These are phyloP conservation scores for Leccinum subgranulosum DNA, from an alignment of 768 basidiomycete species.

Conservation along the genomic window DNA sequence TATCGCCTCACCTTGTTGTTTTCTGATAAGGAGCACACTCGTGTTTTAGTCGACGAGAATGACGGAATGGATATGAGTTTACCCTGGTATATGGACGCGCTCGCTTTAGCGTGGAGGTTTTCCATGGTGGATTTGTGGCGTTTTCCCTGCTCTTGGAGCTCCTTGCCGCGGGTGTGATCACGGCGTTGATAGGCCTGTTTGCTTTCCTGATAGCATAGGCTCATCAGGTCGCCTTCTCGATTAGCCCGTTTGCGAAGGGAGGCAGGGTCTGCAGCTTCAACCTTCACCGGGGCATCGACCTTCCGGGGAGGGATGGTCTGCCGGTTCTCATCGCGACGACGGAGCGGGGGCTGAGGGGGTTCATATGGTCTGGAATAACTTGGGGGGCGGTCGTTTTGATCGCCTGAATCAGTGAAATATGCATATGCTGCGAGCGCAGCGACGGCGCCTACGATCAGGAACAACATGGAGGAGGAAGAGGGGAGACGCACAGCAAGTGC, in stretches of 20 bases:
- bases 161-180: conserved; percentile 75
- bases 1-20: conserved; percentile 59
- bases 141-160: conserved; percentile 77
- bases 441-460: conserved; percentile 7
- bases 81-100: conserved; percentile 73
- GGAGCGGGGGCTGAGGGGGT: neutral
- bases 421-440: conserved; percentile 9
- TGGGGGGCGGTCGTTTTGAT: conserved; percentile 3
- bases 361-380: neutral
- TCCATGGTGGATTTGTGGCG: conserved; percentile 74
- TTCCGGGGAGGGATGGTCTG: neutral
- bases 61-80: conserved; percentile 33
- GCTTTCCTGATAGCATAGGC: conserved; percentile 58
- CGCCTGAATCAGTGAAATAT: conserved; percentile 1
- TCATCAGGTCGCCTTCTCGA: conserved; percentile 75
- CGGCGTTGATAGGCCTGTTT: conserved; percentile 69
- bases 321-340: conserved; percentile 6
- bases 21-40: conserved; percentile 38
- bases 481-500: neutral
- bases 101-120: conserved; percentile 70
- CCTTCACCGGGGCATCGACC: neutral
- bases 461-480: conserved; percentile 10
- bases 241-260: conserved; percentile 71
- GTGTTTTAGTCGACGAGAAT: neutral
- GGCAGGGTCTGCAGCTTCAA: conserved; percentile 40